Conservation (phyloP, 371 early-diverging fungal species). For the Mucor mucedo region DNA sequence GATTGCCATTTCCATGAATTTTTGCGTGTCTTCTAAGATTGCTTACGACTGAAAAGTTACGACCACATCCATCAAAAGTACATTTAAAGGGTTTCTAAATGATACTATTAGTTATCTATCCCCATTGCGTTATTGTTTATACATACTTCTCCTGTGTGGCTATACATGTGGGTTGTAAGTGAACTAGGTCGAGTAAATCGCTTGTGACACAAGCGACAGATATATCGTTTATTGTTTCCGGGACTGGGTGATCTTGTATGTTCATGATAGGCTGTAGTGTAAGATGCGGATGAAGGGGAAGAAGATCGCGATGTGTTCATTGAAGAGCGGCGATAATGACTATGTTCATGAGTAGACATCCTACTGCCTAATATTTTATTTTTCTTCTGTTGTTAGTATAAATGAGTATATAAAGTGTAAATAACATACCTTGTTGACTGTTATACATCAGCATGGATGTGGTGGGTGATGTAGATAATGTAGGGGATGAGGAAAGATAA, state of each 20-base stretch:
- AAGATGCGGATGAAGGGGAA: constrained; percentile 1
- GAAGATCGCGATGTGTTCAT: background rate
- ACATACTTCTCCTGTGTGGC: constrained; percentile 47
- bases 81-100: constrained; percentile 43
- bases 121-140: background rate
- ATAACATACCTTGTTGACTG: background rate
- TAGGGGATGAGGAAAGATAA: background rate
- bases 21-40: constrained; percentile 44
- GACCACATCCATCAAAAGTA: constrained; percentile 34
- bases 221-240: constrained; percentile 22
- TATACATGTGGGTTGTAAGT: constrained; percentile 39
- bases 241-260: constrained; percentile 8
- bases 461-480: background rate
- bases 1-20: constrained; percentile 23
- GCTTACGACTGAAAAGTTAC: constrained; percentile 42
- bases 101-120: background rate
- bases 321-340: constrained; percentile 4
- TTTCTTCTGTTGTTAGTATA: background rate
- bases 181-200: constrained; percentile 45
- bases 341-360: background rate
- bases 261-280: constrained; percentile 4
- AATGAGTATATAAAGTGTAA: background rate
- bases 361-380: constrained; percentile 1
- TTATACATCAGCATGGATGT: background rate
- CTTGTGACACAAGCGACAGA: constrained; percentile 35